Conservation (phyloP, 164 flowering plant genomes). For the Cinnamomum micranthum region DNA sequence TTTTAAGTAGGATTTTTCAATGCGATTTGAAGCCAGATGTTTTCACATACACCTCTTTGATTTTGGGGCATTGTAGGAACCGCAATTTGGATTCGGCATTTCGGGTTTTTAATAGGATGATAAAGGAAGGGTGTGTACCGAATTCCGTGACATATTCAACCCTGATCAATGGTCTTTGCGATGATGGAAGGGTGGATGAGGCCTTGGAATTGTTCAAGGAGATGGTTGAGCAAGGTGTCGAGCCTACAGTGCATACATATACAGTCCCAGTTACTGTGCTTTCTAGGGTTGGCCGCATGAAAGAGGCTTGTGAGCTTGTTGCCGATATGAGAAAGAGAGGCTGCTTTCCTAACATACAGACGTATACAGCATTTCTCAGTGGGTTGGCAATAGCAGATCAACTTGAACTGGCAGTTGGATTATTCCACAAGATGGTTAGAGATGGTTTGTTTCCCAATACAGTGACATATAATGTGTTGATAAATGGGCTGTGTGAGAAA, state of each 20-base stretch:
- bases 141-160: slow-evolving; percentile 62
- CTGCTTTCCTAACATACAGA: slow-evolving; percentile 61
- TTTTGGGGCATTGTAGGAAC: slow-evolving; percentile 75
- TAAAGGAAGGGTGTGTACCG: slow-evolving; percentile 55
- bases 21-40: slow-evolving; percentile 51
- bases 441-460: slow-evolving; percentile 57
- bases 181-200: slow-evolving; percentile 58
- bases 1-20: slow-evolving; percentile 45
- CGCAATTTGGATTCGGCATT: slow-evolving; percentile 51
- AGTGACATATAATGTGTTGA: slow-evolving; percentile 63
- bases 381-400: slow-evolving; percentile 44
- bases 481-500: slow-evolving; percentile 45
- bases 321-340: slow-evolving; percentile 53
- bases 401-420: slow-evolving; percentile 53
- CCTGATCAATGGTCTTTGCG: slow-evolving; percentile 70
- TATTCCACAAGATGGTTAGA: slow-evolving; percentile 59
- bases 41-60: slow-evolving; percentile 69
- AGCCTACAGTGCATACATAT: slow-evolving; percentile 67
- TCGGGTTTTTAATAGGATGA: slow-evolving; percentile 49
- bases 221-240: slow-evolving; percentile 58
- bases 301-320: slow-evolving; percentile 51
- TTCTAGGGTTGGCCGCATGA: slow-evolving; percentile 43
- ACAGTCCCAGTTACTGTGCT: slow-evolving; percentile 56
- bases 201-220: slow-evolving; percentile 56
- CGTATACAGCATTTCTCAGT: slow-evolving; percentile 67